Evolutionary conservation across 495 filamentous ascomycete genomes (phyloP).

Genomic region (Acidiella bohemica): DNA sequence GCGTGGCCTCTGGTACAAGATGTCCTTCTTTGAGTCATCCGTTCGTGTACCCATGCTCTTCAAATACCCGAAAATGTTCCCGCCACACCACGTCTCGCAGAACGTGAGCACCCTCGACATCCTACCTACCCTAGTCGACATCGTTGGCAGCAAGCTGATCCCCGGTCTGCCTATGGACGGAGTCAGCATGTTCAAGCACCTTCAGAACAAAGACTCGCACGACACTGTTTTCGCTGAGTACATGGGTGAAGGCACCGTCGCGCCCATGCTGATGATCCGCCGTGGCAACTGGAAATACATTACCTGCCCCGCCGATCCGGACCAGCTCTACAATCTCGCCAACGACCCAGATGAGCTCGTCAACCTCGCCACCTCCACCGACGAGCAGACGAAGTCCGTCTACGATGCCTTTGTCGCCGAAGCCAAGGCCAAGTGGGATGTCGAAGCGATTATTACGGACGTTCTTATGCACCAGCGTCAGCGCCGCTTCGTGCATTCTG

Average conservation of each 20-base stretch:
- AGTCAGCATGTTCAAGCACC: constrained; percentile 53
- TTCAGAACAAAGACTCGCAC: constrained; percentile 45
- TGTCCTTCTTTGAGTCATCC: constrained; percentile 78
- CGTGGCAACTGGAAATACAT: constrained; percentile 73
- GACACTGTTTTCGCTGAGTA: constrained; percentile 82
- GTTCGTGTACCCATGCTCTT: constrained; percentile 72
- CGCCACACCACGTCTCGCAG: constrained; percentile 51
- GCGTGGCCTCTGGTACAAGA: constrained; percentile 86
- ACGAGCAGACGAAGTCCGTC: constrained; percentile 33
- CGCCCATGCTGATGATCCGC: constrained; percentile 81
- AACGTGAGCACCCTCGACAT: constrained; percentile 81
- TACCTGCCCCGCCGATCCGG: constrained; percentile 63
- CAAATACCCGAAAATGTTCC: constrained; percentile 53
- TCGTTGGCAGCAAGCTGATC: constrained; percentile 54
- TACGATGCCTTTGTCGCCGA: constrained; percentile 53
- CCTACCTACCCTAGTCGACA: constrained; percentile 66
- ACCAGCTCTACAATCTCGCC: constrained; percentile 63
- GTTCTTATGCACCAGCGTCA: constrained; percentile 60
- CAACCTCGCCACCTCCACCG: constrained; percentile 47
- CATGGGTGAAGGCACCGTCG: constrained; percentile 74
- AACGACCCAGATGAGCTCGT: constrained; percentile 58
- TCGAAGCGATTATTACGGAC: constrained; percentile 52
- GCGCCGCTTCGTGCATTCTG: constrained; percentile 57
- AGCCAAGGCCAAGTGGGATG: constrained; percentile 56
- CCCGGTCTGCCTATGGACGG: constrained; percentile 63